A percentile compares a stretch with the other conserved stretches of the same genome.
phyloP scores from a whole-genome alignment of 176 grass and related monocot species.

The Musa acuminata region DNA sequence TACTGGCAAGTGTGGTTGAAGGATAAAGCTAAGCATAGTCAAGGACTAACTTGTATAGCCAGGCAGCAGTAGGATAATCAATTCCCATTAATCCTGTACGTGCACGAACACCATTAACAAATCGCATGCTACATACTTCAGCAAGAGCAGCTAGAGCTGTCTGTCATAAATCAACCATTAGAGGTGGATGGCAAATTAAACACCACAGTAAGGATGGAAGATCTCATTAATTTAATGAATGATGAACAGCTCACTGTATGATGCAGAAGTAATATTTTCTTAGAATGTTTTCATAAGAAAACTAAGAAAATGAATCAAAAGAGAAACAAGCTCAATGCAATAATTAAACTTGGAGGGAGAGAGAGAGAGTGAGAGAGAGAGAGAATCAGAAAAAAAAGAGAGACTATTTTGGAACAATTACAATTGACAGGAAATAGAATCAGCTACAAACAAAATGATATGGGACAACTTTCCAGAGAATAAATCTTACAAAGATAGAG shows the following conservation, averaged over 20 bases:
- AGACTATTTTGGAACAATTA: too few relatives aligned
- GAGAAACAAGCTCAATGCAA: background rate
- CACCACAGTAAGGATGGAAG: background rate
- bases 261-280: background rate
- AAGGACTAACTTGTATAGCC: slow-evolving; percentile 60
- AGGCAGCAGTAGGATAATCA: slow-evolving; percentile 76
- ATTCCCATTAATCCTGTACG: slow-evolving; percentile 86
- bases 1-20: background rate
- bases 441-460: background rate
- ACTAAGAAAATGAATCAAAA: background rate
- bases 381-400: too few relatives aligned
- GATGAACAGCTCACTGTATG: background rate
- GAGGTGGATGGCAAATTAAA: slow-evolving; percentile 16
- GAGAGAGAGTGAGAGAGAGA: too few relatives aligned
- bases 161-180: slow-evolving; percentile 33
- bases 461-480: background rate
- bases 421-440: too few relatives aligned
- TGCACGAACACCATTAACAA: slow-evolving; percentile 71
- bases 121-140: slow-evolving; percentile 85
- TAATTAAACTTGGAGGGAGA: background rate
- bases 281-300: background rate
- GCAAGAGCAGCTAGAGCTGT: slow-evolving; percentile 67
- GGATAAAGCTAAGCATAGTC: background rate
- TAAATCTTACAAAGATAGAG: background rate
- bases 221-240: background rate